Evolutionary conservation across 257 asterid genomes (phyloP).

Genomic region (Jaltomata sinuosa): DNA sequence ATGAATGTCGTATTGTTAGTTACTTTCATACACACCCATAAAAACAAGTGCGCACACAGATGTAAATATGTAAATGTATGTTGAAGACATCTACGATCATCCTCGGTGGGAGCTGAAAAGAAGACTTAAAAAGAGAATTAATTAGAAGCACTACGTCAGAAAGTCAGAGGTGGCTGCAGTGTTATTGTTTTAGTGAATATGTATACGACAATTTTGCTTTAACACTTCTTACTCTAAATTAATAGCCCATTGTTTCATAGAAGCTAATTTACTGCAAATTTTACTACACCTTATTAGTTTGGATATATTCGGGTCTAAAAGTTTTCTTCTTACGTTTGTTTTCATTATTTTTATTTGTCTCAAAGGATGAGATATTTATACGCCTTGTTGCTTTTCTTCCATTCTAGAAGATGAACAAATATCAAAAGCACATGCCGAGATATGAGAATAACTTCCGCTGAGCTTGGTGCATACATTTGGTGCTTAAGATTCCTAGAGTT

Average conservation of each 20-base stretch:
- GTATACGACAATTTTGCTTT: neutral
- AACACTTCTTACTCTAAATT: neutral
- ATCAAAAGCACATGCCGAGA: neutral
- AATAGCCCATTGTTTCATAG: neutral
- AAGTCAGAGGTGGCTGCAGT: neutral
- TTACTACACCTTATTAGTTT: neutral
- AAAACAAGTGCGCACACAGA: neutral
- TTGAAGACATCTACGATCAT: neutral
- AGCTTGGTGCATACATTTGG: neutral
- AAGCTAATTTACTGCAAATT: neutral
- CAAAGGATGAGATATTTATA: neutral
- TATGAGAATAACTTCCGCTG: slow-evolving; percentile 4
- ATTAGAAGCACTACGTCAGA: neutral
- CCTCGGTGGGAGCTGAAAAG: neutral
- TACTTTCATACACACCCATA: neutral
- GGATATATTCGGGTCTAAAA: neutral
- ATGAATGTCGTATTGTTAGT: neutral
- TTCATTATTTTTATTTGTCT: neutral
- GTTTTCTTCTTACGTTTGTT: neutral
- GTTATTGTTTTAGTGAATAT: neutral
- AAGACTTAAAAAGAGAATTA: neutral
- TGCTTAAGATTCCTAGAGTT: neutral
- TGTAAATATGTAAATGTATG: neutral
- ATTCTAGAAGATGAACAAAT: neutral
- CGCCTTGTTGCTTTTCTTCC: neutral